phyloP scores from a whole-genome alignment of 2,329 filamentous ascomycete genomes.

The Sclerotiophoma versabilis region DNA sequence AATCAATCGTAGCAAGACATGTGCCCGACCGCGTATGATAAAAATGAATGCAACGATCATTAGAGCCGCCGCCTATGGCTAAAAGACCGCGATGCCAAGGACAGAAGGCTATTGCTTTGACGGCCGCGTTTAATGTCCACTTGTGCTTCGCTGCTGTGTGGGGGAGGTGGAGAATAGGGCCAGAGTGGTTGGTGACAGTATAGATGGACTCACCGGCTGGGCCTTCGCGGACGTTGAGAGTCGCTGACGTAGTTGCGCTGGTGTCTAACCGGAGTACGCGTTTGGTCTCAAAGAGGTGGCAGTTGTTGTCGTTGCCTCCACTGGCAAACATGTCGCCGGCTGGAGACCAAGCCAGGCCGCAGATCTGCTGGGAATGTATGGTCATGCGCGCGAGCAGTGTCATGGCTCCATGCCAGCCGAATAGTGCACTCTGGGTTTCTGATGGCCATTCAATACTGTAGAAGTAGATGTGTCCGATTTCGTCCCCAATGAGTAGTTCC shows the following conservation, averaged over 20 bases:
- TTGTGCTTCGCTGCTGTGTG: constrained; percentile 70
- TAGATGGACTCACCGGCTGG: constrained; percentile 43
- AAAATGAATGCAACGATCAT: constrained; percentile 96
- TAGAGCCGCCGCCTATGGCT: constrained; percentile 90
- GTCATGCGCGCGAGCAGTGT: constrained; percentile 78
- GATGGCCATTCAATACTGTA: constrained; percentile 86
- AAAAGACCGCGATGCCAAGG: constrained; percentile 89
- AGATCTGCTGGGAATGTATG: constrained; percentile 88
- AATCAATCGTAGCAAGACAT: constrained; percentile 86
- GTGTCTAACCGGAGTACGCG: constrained; percentile 57
- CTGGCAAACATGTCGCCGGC: constrained; percentile 81
- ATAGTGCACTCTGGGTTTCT: constrained; percentile 66
- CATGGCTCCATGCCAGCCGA: constrained; percentile 79
- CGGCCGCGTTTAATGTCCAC: constrained; percentile 83
- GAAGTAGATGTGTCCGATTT: constrained; percentile 81
- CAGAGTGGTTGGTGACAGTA: constrained; percentile 43
- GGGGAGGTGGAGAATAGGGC: constrained; percentile 55
- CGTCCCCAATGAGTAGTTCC: constrained; percentile 86
- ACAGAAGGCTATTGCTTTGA: constrained; percentile 97
- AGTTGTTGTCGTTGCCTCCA: constrained; percentile 91
- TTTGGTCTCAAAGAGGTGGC: constrained; percentile 77
- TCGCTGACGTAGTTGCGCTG: constrained; percentile 17
- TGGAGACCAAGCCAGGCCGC: constrained; percentile 86
- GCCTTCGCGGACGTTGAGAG: constrained; percentile 35
- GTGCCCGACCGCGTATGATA: constrained; percentile 86